A percentile compares a stretch with the other conserved stretches of the same genome.
These are phyloP conservation scores for Zostera marina DNA, from an alignment of 116 monocot genomes.

Conservation along the genomic window DNA sequence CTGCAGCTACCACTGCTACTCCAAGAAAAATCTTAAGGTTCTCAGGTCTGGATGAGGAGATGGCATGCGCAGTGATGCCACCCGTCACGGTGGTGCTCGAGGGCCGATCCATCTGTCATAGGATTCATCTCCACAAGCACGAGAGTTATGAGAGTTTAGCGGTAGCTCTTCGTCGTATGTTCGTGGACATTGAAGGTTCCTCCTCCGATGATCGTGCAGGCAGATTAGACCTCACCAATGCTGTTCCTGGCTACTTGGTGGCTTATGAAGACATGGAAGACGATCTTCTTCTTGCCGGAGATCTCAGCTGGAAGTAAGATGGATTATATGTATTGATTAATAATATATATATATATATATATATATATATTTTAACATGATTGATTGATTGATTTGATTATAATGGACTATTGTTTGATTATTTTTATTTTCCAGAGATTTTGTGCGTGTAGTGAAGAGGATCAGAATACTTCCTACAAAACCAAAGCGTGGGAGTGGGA, in stretches of 20 bases:
- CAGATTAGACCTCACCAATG: conserved; percentile 24
- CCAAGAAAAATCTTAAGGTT: too few relatives aligned
- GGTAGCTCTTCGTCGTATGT: conserved; percentile 24
- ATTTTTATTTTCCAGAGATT: conserved; percentile 31
- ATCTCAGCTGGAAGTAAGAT: conserved; percentile 49
- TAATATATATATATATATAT: not conserved
- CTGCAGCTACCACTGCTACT: too few relatives aligned
- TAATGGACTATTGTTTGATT: too few relatives aligned
- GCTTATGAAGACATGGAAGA: conserved; percentile 68
- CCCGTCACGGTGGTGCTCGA: conserved; percentile 50
- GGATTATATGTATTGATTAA: not conserved
- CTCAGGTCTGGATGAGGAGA: conserved; percentile 5
- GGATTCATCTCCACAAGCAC: conserved; percentile 31
- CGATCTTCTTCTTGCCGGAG: conserved; percentile 55
- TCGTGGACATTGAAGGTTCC: conserved; percentile 18
- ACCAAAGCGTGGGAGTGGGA: too few relatives aligned
- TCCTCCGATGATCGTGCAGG: not conserved
- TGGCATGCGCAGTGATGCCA: conserved; percentile 25
- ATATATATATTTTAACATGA: not conserved
- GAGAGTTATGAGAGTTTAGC: conserved; percentile 36
- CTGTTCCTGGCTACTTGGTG: conserved; percentile 43
- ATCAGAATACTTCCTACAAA: conserved; percentile 17
- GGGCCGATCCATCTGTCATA: conserved; percentile 51
- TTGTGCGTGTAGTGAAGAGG: conserved; percentile 62
- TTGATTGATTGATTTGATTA: not conserved